phyloP scores from a whole-genome alignment of 805 yeast genomes.

The Isabelozyma gotoi region DNA sequence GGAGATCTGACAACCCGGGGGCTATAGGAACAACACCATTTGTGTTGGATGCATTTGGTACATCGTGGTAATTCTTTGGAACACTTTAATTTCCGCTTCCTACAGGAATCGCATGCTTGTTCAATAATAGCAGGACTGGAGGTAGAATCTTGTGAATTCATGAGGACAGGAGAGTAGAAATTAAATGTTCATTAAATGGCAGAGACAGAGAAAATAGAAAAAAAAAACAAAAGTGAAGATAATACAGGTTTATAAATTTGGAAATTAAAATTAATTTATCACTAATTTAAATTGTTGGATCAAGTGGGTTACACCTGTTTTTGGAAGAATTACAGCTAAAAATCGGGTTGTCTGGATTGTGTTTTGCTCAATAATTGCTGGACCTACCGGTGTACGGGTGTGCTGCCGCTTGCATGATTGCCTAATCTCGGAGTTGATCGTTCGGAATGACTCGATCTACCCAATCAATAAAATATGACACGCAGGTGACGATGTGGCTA shows the following conservation, averaged over 20 bases:
- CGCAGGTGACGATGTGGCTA: too few species aligned
- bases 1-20: slow-evolving; percentile 81
- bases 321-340: too few species aligned
- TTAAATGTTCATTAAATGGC: not conserved
- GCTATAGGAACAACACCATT: slow-evolving; percentile 75
- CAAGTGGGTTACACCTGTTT: not conserved
- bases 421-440: not conserved
- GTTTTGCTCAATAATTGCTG: not conserved
- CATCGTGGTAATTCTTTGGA: slow-evolving; percentile 78
- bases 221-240: not conserved
- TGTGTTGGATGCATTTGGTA: slow-evolving; percentile 67
- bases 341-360: not conserved
- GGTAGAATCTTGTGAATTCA: not conserved
- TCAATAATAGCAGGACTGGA: slow-evolving; percentile 30
- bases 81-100: slow-evolving; percentile 76
- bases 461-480: not conserved
- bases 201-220: not conserved
- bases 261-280: too few species aligned
- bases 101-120: slow-evolving; percentile 80
- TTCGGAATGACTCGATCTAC: not conserved
- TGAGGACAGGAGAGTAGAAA: not conserved
- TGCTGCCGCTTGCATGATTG: not conserved
- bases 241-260: not conserved
- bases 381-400: not conserved
- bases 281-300: not conserved